Evolutionary conservation across 176 grass and related monocot species (phyloP).

Genomic region (Triticum timopheevii): DNA sequence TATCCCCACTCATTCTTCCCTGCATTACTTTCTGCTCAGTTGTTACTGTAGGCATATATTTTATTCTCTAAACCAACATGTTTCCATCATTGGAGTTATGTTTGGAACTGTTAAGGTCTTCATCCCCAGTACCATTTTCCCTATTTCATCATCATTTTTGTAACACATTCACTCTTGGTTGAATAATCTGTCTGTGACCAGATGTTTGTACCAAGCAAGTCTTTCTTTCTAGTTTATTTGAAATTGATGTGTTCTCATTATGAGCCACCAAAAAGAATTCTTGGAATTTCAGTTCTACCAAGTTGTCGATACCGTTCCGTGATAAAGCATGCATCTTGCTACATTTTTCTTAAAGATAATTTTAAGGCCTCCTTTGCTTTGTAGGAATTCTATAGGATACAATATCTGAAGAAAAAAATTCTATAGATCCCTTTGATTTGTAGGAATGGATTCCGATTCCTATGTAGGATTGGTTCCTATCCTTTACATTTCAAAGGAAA

Average conservation of each 20-base stretch:
- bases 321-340: background rate
- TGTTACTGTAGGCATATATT: background rate
- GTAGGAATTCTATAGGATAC: no score
- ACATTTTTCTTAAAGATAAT: slow-evolving; percentile 14
- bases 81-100: background rate
- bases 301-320: background rate
- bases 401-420: no score
- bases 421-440: no score
- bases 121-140: background rate
- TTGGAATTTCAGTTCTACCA: background rate
- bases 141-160: background rate
- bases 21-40: background rate
- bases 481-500: no score
- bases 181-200: background rate
- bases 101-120: background rate
- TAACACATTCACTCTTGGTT: background rate
- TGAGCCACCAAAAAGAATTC: background rate
- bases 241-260: background rate
- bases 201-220: background rate
- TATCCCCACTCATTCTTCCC: background rate
- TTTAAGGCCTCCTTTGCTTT: background rate
- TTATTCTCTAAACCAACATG: background rate
- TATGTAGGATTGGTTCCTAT: no score
- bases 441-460: no score
- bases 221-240: slow-evolving; percentile 9